phyloP scores from a whole-genome alignment of 441 rosid genomes.

The Adansonia grandidieri region DNA sequence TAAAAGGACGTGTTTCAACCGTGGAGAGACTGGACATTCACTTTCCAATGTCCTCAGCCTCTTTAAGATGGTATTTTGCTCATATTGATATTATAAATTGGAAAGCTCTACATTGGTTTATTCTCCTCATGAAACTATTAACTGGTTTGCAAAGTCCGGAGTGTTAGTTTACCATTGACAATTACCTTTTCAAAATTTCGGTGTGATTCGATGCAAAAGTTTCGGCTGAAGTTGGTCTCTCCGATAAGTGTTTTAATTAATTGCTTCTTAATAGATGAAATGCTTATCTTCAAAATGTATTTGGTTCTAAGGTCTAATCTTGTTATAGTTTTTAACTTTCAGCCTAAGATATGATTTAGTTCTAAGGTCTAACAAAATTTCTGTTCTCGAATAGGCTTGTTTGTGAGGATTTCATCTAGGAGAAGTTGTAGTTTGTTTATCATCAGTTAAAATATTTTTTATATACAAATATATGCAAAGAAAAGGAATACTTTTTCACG shows the following conservation, averaged over 20 bases:
- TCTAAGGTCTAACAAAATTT: no score
- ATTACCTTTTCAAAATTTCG: background rate
- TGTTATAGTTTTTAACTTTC: background rate
- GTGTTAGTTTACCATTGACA: background rate
- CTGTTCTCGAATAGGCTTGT: slow-evolving; percentile 6
- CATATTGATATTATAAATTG: background rate
- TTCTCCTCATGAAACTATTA: background rate
- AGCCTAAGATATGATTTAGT: background rate
- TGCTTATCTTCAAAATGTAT: slow-evolving; percentile 10
- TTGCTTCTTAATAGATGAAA: background rate
- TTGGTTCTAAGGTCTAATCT: background rate
- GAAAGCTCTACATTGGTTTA: background rate
- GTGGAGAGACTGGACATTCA: slow-evolving; percentile 80
- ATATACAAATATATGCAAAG: background rate
- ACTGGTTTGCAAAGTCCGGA: background rate
- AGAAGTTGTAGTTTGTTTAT: background rate
- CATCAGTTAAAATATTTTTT: background rate
- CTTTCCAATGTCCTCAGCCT: slow-evolving; percentile 75
- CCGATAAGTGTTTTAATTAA: background rate
- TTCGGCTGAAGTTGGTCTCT: background rate
- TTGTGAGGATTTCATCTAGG: background rate
- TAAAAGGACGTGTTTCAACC: slow-evolving; percentile 77
- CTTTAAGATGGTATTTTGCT: slow-evolving; percentile 65
- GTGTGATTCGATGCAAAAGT: background rate
- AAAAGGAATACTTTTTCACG: background rate